A percentile compares a stretch with the other conserved stretches of the same genome.
Evolutionary conservation across 106 monocot species (phyloP).

Genomic region (Allium cepa): DNA sequence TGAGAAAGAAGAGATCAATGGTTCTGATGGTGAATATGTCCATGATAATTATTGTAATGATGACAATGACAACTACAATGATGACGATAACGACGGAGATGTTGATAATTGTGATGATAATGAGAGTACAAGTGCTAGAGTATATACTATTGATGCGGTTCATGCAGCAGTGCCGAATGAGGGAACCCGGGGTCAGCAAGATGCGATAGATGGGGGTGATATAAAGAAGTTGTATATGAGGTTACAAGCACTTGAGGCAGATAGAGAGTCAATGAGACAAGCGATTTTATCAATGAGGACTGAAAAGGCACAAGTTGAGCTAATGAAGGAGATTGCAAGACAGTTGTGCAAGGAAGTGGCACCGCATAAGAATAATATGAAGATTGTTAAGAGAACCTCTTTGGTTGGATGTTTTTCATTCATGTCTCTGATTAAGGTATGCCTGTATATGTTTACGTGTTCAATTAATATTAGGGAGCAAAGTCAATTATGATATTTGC

Average conservation of each 20-base stretch:
- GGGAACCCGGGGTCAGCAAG: neutral
- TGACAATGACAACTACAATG: neutral
- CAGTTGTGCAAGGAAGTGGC: constrained; percentile 31
- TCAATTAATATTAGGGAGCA: too few relatives aligned
- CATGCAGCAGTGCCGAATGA: constrained; percentile 11
- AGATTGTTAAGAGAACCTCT: constrained; percentile 16
- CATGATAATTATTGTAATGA: neutral
- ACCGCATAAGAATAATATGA: constrained; percentile 6
- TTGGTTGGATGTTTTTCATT: constrained; percentile 25
- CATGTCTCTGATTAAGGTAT: constrained; percentile 38
- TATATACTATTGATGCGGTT: constrained; percentile 44
- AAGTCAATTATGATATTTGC: too few relatives aligned
- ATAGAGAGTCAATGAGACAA: constrained; percentile 62
- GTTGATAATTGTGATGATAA: neutral
- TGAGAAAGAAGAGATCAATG: neutral
- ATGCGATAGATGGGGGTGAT: constrained; percentile 13
- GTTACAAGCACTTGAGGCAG: constrained; percentile 51
- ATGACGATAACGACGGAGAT: neutral
- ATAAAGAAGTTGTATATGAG: constrained; percentile 53
- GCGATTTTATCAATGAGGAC: constrained; percentile 40
- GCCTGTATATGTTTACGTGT: neutral
- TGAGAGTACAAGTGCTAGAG: constrained; percentile 18
- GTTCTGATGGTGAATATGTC: neutral
- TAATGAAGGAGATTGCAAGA: constrained; percentile 48
- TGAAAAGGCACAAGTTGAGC: constrained; percentile 43